A percentile compares a stretch with the other conserved stretches of the same genome.
Evolutionary conservation across 2,329 filamentous ascomycete species (phyloP).

Genomic region (Teratosphaeria destructans): DNA sequence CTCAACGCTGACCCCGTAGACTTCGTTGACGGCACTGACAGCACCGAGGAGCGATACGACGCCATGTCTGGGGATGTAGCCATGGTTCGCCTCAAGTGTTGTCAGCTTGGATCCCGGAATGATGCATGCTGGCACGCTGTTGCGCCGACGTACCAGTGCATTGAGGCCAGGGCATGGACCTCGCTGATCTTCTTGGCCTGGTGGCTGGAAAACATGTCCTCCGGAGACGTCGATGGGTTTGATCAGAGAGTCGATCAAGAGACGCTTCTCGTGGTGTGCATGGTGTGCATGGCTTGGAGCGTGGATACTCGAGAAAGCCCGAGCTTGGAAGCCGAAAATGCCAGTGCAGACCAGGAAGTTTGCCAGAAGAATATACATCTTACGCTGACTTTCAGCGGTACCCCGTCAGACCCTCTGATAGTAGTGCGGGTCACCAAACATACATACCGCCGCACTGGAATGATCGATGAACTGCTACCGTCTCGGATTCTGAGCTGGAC

Average conservation of each 20-base stretch:
- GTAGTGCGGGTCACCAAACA: no score
- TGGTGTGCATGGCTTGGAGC: neutral
- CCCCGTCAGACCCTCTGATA: no score
- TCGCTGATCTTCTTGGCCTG: conserved; percentile 6
- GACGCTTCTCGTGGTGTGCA: neutral
- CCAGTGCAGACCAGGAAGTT: neutral
- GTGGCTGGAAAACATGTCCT: conserved; percentile 4
- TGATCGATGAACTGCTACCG: no score
- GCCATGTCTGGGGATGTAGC: conserved; percentile 3
- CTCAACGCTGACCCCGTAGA: conserved; percentile 19
- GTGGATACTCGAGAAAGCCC: neutral
- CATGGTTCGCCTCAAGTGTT: conserved; percentile 2
- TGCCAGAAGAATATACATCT: neutral
- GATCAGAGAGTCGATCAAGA: neutral
- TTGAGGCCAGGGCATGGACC: conserved; percentile 10
- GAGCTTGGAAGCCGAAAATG: neutral
- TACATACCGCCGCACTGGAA: no score
- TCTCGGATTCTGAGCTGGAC: no score
- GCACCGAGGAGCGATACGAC: conserved; percentile 16
- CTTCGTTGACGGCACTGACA: conserved; percentile 12
- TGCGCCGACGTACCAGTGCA: neutral
- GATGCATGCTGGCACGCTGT: neutral
- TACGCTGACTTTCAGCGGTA: neutral
- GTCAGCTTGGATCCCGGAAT: neutral
- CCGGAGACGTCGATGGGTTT: conserved; percentile 5